These are phyloP conservation scores for Powellomyces hirtus DNA, from an alignment of 192 early-diverging fungal genomes.

Conservation along the genomic window DNA sequence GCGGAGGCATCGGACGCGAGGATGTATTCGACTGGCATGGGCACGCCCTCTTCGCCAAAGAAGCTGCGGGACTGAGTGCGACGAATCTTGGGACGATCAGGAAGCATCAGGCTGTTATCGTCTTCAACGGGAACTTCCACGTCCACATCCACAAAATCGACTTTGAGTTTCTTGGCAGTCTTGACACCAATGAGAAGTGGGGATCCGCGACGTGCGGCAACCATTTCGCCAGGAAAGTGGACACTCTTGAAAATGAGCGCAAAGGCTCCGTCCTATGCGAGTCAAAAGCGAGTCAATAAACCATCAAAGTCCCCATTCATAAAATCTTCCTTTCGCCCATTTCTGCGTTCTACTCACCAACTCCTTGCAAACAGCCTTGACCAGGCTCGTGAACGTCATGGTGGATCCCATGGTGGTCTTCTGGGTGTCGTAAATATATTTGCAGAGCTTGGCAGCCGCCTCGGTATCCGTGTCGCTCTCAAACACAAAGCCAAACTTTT, in stretches of 20 bases:
- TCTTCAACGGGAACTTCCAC: constrained; percentile 34
- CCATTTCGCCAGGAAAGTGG: constrained; percentile 60
- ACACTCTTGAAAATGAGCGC: constrained; percentile 58
- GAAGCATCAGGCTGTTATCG: constrained; percentile 10
- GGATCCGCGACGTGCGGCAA: constrained; percentile 57
- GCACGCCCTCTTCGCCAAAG: constrained; percentile 55
- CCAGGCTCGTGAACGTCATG: constrained; percentile 51
- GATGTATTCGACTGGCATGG: constrained; percentile 60
- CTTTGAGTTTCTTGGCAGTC: constrained; percentile 59
- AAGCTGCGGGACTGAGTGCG: constrained; percentile 57
- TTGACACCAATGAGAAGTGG: constrained; percentile 68
- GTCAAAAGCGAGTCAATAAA: background rate
- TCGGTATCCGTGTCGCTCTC: constrained; percentile 75
- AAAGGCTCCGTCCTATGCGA: constrained; percentile 61
- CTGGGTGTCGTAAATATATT: constrained; percentile 63
- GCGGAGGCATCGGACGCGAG: constrained; percentile 63
- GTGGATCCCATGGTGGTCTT: constrained; percentile 42
- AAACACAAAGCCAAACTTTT: constrained; percentile 78
- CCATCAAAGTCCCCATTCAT: background rate
- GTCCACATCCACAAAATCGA: constrained; percentile 67
- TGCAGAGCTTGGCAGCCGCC: constrained; percentile 58
- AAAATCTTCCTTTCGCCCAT: background rate
- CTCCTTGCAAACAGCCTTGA: constrained; percentile 63
- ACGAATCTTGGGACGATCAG: constrained; percentile 42
- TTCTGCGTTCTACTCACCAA: constrained; percentile 32